A percentile compares a stretch with the other conserved stretches of the same genome.
phyloP scores from a whole-genome alignment of 1,284 basidiomycete genomes.

The Entoloma clypeatum region DNA sequence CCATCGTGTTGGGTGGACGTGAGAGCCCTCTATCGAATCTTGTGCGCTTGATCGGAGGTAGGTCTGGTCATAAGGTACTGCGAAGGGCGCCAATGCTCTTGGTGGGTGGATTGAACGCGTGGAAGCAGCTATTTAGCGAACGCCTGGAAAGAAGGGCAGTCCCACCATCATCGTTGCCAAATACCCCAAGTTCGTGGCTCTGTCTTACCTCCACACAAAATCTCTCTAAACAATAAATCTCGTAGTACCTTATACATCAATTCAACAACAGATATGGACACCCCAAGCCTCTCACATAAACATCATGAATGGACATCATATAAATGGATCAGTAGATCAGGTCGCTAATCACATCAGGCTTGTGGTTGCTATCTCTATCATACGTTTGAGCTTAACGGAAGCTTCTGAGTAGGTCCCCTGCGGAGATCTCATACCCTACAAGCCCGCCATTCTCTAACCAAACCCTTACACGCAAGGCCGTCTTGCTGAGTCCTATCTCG shows the following conservation, averaged over 20 bases:
- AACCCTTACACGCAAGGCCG: conserved; percentile 28
- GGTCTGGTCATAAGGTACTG: conserved; percentile 69
- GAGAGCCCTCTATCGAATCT: conserved; percentile 58
- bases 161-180: conserved; percentile 23
- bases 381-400: not conserved
- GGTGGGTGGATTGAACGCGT: conserved; percentile 82
- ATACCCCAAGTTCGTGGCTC: conserved; percentile 4
- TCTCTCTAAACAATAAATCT: too few relatives aligned
- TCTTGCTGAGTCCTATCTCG: conserved; percentile 29
- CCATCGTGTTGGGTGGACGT: conserved; percentile 50
- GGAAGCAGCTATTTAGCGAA: conserved; percentile 69
- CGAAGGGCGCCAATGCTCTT: conserved; percentile 81
- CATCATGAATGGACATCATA: too few relatives aligned
- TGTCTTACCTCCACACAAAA: too few relatives aligned
- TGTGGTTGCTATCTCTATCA: conserved; percentile 7
- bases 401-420: conserved; percentile 25
- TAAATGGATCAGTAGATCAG: conserved; percentile 37
- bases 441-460: conserved; percentile 19
- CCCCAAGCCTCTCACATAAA: too few relatives aligned
- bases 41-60: conserved; percentile 67
- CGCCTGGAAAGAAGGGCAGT: conserved; percentile 35
- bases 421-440: conserved; percentile 29
- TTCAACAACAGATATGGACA: too few relatives aligned
- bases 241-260: too few relatives aligned
- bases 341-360: conserved; percentile 35